A percentile compares a stretch with the other conserved stretches of the same genome.
Evolutionary conservation across 805 yeast genomes (phyloP).

Genomic region (Saccharomycopsis synnaedendra): DNA sequence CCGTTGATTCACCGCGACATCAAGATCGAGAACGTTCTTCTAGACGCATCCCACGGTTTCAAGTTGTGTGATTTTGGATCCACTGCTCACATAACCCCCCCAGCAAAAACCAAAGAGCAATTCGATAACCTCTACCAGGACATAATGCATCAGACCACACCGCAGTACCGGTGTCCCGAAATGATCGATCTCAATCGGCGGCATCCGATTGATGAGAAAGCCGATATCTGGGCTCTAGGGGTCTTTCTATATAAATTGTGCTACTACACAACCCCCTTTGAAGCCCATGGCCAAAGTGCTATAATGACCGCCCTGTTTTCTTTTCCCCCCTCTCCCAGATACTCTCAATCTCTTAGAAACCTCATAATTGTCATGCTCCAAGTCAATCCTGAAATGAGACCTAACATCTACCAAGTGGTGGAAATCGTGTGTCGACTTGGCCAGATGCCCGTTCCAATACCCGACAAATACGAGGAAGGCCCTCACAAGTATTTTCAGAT

Average conservation of each 20-base stretch:
- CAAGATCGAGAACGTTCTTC: slow-evolving; percentile 70
- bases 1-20: slow-evolving; percentile 81
- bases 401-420: slow-evolving; percentile 59
- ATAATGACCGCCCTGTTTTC: slow-evolving; percentile 46
- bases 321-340: slow-evolving; percentile 44
- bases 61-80: slow-evolving; percentile 81
- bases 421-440: slow-evolving; percentile 59
- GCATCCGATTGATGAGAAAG: slow-evolving; percentile 66
- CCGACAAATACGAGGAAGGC: slow-evolving; percentile 34
- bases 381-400: slow-evolving; percentile 61
- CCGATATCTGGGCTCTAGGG: slow-evolving; percentile 83
- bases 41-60: slow-evolving; percentile 44
- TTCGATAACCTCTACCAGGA: slow-evolving; percentile 51
- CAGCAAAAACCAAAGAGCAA: slow-evolving; percentile 54
- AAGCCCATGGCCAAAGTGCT: slow-evolving; percentile 44
- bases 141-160: slow-evolving; percentile 69
- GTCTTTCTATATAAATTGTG: slow-evolving; percentile 67
- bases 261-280: slow-evolving; percentile 78
- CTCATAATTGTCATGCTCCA: slow-evolving; percentile 49
- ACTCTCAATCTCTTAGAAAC: slow-evolving; percentile 51
- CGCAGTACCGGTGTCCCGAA: slow-evolving; percentile 78
- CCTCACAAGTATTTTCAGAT: slow-evolving; percentile 32
- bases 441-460: slow-evolving; percentile 34
- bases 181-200: slow-evolving; percentile 66
- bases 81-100: slow-evolving; percentile 51